Evolutionary conservation across 2,329 filamentous ascomycete genomes (phyloP).

Genomic region (Aspergillus sp.): DNA sequence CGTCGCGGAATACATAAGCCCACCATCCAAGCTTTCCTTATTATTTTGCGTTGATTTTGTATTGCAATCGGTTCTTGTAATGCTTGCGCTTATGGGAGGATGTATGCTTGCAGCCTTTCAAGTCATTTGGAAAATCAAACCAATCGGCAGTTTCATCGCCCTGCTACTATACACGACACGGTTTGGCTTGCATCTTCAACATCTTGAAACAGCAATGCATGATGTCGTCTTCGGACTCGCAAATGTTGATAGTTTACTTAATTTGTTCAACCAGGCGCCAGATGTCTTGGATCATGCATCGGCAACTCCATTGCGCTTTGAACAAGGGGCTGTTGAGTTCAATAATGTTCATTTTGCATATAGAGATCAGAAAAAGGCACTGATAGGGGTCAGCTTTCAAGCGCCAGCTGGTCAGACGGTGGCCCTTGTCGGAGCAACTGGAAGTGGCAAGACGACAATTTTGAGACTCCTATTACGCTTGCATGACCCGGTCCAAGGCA

Average conservation of each 20-base stretch:
- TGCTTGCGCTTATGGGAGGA: constrained; percentile 42
- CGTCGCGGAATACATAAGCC: constrained; percentile 31
- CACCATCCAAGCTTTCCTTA: constrained; percentile 28
- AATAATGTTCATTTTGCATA: constrained; percentile 46
- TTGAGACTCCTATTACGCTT: constrained; percentile 49
- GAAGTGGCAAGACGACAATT: constrained; percentile 51
- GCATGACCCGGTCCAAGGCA: constrained; percentile 44
- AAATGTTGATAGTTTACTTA: constrained; percentile 50
- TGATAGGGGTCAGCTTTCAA: constrained; percentile 42
- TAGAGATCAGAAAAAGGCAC: constrained; percentile 40
- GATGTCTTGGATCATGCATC: constrained; percentile 33
- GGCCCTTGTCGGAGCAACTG: constrained; percentile 50
- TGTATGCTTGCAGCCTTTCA: constrained; percentile 48
- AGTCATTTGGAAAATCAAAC: constrained; percentile 42
- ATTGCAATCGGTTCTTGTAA: constrained; percentile 40
- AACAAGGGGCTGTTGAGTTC: constrained; percentile 41
- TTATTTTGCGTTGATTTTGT: constrained; percentile 29
- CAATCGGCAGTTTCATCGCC: constrained; percentile 56
- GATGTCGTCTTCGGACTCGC: constrained; percentile 49
- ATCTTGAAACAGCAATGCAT: constrained; percentile 43
- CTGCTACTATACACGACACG: constrained; percentile 57
- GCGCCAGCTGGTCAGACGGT: constrained; percentile 44
- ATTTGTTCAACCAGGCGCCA: constrained; percentile 42
- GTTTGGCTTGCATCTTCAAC: constrained; percentile 42
- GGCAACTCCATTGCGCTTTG: constrained; percentile 33